Base-by-base conservation (phyloP, 257 asterid genomes). In the Nicotiana benthamiana region DNA sequence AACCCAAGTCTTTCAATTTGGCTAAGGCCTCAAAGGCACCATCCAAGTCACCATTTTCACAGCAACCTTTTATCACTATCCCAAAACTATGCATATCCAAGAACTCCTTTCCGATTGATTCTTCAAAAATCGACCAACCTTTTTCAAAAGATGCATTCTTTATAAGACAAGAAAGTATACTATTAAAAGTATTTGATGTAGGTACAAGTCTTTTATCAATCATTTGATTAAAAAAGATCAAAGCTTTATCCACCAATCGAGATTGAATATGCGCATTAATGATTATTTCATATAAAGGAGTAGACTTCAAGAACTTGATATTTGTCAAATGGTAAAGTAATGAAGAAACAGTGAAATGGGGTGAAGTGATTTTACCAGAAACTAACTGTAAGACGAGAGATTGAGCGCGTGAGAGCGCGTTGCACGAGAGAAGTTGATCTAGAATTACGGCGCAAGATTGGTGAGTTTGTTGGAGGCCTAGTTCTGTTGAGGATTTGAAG, bases 61-160 rank as follows among this genome's bases (percentile, higher is more conserved):
- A 88, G 80, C 94, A 92, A 80, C 95, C 97, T 82, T 92, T 93
- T 74, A 92, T 85, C 90, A 92, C 77, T 66, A 93, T 89, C 83
- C 97, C 95, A 74, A 90, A 93, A 48, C 93, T 93, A 84, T 92
- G 87, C 82, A 60, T 80, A 83, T 92, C 95, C 86, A 88, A 32
- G 6, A 81, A 84, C 63, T 75, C 77, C 63, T 81, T 82, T 2
- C 82, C 83, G 82, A 80, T 86, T 74, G 89, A 87, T 52, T 79
- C 87, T 83, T 79, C 86, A 34, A 89, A 93, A 80, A 87, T 46
- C 34, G 26, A 24, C 93, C 91, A 88, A 32, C 85, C 92, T 64
- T 82, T 83, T 30, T 86, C 93, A 18, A 84, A 86, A 26, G 51
- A 63, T 1, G 67, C 46, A 36, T 77, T 75, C 79, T 86, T 84